Conservation (phyloP, 179 eudicot genomes). For the Gypsophila paniculata region DNA sequence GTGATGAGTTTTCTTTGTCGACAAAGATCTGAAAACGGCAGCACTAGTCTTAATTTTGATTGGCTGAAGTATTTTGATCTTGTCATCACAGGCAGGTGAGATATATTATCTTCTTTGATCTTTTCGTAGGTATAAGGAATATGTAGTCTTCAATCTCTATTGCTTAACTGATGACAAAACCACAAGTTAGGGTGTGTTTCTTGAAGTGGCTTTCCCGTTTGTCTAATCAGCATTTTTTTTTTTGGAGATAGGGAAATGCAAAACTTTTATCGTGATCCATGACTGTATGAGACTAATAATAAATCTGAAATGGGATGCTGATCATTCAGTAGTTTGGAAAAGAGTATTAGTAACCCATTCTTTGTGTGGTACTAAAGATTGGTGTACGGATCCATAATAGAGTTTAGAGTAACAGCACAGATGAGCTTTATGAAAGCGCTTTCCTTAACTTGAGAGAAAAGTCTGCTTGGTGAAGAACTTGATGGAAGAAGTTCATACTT, state of each 20-base stretch:
- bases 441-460: not conserved
- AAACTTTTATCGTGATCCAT: not conserved
- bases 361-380: not conserved
- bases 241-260: not conserved
- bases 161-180: not conserved
- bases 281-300: not conserved
- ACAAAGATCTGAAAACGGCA: constrained; percentile 33
- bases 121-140: not conserved
- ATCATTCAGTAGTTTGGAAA: not conserved
- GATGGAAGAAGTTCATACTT: not conserved
- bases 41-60: constrained; percentile 45
- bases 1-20: constrained; percentile 94
- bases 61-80: constrained; percentile 92
- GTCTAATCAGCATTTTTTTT: constrained; percentile 9
- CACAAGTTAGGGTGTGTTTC: not conserved
- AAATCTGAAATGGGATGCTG: not conserved
- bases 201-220: constrained; percentile 7
- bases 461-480: not conserved
- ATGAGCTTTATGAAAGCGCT: not conserved
- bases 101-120: constrained; percentile 15
- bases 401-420: not conserved
- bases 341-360: not conserved
- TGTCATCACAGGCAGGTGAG: constrained; percentile 94
- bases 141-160: not conserved
- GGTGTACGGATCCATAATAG: not conserved